Conservation (phyloP, 768 basidiomycete genomes). For the Mycena crocata region DNA sequence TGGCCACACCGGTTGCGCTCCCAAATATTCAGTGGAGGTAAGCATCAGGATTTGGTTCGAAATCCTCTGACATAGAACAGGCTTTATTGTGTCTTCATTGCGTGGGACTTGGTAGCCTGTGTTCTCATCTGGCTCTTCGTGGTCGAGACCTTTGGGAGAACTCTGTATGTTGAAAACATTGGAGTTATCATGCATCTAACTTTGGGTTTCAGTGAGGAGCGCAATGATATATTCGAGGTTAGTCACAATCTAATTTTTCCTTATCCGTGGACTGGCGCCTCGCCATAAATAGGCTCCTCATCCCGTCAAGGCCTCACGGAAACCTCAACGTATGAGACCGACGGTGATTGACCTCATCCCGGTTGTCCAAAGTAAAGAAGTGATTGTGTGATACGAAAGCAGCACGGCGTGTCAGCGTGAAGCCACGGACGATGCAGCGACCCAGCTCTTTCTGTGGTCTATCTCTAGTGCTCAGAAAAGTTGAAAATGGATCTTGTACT, state of each 20-base stretch:
- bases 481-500: no score
- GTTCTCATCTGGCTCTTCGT: constrained; percentile 52
- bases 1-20: constrained; percentile 57
- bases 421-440: no score
- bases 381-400: no score
- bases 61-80: neutral
- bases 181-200: neutral
- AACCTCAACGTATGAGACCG: no score
- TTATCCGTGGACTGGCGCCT: no score
- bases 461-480: no score
- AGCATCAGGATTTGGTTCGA: no score
- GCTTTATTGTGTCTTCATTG: constrained; percentile 47
- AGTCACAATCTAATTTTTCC: neutral
- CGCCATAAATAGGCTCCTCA: constrained; percentile 45
- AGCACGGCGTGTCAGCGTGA: no score
- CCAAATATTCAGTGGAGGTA: constrained; percentile 49
- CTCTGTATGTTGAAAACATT: constrained; percentile 46
- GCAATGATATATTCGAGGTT: constrained; percentile 56
- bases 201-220: constrained; percentile 51
- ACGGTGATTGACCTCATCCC: no score
- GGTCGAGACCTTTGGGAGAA: constrained; percentile 56
- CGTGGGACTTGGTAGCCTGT: constrained; percentile 55
- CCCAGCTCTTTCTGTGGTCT: no score
- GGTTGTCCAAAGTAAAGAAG: no score
- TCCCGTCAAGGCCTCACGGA: constrained; percentile 52